Percentiles rank a stretch among this genome's conserved stretches.
Evolutionary conservation across 371 early-diverging fungal genomes (phyloP).

Genomic region (Entomophthora muscae): DNA sequence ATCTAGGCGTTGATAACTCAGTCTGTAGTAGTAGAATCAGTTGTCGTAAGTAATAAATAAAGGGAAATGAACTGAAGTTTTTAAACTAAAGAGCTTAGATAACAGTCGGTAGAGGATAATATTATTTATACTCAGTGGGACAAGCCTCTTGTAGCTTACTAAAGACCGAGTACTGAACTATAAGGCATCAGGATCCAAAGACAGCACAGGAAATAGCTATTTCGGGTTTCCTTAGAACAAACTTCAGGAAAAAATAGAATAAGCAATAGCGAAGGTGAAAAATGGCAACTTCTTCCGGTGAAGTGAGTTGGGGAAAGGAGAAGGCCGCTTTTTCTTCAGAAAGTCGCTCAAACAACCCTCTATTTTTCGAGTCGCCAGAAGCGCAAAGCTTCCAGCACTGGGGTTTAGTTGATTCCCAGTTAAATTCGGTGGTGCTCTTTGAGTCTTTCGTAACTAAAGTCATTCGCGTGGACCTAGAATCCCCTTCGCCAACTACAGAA

Average conservation of each 20-base stretch:
- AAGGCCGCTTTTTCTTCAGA: neutral
- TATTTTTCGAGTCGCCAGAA: neutral
- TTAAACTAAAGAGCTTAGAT: too few relatives aligned
- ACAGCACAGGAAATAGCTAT: too few relatives aligned
- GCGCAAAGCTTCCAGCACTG: neutral
- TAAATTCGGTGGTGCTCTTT: neutral
- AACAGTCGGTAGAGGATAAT: too few relatives aligned
- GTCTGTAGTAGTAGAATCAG: too few relatives aligned
- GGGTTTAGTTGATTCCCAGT: neutral
- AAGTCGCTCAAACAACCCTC: neutral
- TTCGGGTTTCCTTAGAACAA: too few relatives aligned
- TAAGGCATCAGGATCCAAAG: too few relatives aligned
- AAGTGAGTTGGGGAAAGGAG: neutral
- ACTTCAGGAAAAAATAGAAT: neutral
- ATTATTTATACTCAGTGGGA: too few relatives aligned
- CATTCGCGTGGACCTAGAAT: neutral
- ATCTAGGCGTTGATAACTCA: too few relatives aligned
- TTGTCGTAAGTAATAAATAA: too few relatives aligned
- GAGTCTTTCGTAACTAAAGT: neutral
- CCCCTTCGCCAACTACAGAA: neutral
- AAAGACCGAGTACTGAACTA: too few relatives aligned
- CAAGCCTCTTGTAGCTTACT: too few relatives aligned
- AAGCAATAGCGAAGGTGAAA: slow-evolving; percentile 1
- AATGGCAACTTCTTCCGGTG: neutral
- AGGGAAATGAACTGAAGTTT: too few relatives aligned